A percentile compares a stretch with the other conserved stretches of the same genome.
phyloP scores from a whole-genome alignment of 75 land plant genomes.

The Pseudotsuga menziesii region DNA sequence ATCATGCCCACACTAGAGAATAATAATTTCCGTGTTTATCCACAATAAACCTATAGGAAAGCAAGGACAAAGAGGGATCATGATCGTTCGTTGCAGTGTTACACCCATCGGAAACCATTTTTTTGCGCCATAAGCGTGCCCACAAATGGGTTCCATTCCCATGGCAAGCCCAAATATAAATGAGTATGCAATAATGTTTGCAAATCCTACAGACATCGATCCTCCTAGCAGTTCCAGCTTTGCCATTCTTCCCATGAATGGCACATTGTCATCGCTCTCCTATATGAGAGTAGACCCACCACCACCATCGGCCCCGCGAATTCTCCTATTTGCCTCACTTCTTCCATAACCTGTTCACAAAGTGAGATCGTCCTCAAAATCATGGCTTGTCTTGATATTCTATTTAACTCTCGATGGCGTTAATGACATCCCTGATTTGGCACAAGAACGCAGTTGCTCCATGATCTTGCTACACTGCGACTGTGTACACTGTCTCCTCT shows the following conservation, averaged over 20 bases:
- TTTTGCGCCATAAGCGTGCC: slow-evolving; percentile 45
- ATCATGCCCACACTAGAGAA: slow-evolving; percentile 41
- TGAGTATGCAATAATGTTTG: slow-evolving; percentile 47
- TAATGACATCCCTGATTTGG: no score
- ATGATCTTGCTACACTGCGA: no score
- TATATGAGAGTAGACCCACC: slow-evolving; percentile 38
- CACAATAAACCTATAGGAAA: slow-evolving; percentile 39
- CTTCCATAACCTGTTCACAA: slow-evolving; percentile 26
- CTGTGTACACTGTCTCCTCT: no score
- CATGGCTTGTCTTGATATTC: no score
- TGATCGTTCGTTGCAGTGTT: slow-evolving; percentile 33
- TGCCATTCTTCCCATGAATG: slow-evolving; percentile 39
- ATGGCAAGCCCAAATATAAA: slow-evolving; percentile 42
- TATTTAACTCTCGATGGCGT: no score
- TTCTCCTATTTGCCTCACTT: slow-evolving; percentile 22
- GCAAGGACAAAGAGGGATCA: slow-evolving; percentile 34
- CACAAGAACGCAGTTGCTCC: no score
- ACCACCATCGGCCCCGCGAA: slow-evolving; percentile 33
- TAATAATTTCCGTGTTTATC: slow-evolving; percentile 35
- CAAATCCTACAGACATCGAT: slow-evolving; percentile 41
- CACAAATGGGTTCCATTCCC: slow-evolving; percentile 61
- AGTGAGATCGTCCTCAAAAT: no score
- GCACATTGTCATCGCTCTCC: slow-evolving; percentile 38
- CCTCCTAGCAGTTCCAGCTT: slow-evolving; percentile 51
- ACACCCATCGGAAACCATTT: slow-evolving; percentile 24